Evolutionary conservation across 2,329 filamentous ascomycete genomes (phyloP).

Genomic region (Pyricularia pennisetigena): DNA sequence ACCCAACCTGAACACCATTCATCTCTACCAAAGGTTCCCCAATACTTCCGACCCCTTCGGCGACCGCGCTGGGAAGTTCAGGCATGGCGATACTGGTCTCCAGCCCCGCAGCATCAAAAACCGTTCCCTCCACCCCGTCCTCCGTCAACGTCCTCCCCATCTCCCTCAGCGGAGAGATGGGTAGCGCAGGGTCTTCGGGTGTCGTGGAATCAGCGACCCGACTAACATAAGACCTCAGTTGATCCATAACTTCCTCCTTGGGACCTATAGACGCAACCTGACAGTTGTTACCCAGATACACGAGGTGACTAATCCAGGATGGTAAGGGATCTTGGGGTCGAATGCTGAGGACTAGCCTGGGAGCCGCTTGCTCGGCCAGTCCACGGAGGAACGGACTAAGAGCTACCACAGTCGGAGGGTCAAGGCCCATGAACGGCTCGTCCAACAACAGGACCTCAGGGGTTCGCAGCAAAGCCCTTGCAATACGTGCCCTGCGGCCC

Average conservation of each 20-base stretch:
- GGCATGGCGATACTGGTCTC: neutral
- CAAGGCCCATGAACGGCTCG: conserved; percentile 93
- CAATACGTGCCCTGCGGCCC: conserved; percentile 77
- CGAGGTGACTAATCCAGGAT: conserved; percentile 79
- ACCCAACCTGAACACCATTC: conserved; percentile 72
- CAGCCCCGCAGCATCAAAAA: conserved; percentile 15
- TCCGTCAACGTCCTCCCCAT: conserved; percentile 37
- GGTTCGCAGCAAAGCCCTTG: conserved; percentile 66
- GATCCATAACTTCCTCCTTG: conserved; percentile 50
- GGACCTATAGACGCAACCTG: conserved; percentile 56
- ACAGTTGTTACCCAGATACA: conserved; percentile 60
- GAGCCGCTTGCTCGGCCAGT: conserved; percentile 56
- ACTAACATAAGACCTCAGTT: conserved; percentile 36
- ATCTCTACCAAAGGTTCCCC: conserved; percentile 78
- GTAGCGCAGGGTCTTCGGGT: conserved; percentile 36
- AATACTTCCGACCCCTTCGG: conserved; percentile 12
- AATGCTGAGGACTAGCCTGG: conserved; percentile 66
- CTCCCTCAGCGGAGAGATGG: conserved; percentile 36
- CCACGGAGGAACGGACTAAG: conserved; percentile 62
- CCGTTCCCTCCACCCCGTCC: conserved; percentile 25
- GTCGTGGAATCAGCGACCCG: conserved; percentile 25
- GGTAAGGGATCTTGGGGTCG: conserved; percentile 82
- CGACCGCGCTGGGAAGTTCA: neutral
- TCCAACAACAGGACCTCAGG: conserved; percentile 82
- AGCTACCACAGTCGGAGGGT: conserved; percentile 67